Conservation (phyloP, 2,329 filamentous ascomycete species). For the Epichloe sibirici region DNA sequence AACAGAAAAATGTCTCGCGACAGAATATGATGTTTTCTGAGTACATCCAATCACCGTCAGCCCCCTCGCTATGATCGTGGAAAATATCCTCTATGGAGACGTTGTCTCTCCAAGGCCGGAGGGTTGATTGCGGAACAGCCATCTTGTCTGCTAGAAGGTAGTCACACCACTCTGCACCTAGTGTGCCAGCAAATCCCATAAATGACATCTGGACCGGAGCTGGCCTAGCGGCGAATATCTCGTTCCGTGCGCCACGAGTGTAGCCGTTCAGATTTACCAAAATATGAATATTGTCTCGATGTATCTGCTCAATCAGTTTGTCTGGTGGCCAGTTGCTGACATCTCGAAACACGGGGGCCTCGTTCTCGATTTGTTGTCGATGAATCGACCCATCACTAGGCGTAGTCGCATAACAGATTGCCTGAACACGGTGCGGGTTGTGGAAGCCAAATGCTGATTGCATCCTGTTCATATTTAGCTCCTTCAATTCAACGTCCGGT, state of each 20-base stretch:
- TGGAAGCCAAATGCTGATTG: constrained; percentile 96
- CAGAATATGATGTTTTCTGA: constrained; percentile 95
- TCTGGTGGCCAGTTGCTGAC: constrained; percentile 80
- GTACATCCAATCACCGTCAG: constrained; percentile 78
- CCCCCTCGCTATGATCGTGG: constrained; percentile 51
- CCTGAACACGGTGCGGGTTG: constrained; percentile 57
- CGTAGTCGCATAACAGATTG: constrained; percentile 93
- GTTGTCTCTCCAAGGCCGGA: constrained; percentile 70
- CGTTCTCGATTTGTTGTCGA: constrained; percentile 81
- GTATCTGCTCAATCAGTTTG: constrained; percentile 72
- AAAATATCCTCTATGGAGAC: constrained; percentile 60
- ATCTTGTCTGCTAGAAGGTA: constrained; percentile 87
- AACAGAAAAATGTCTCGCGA: constrained; percentile 93
- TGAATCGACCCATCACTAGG: constrained; percentile 80
- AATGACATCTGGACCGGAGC: constrained; percentile 98
- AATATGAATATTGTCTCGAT: constrained; percentile 81
- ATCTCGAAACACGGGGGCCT: constrained; percentile 84
- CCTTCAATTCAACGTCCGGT: too few species aligned
- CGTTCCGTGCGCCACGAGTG: constrained; percentile 89
- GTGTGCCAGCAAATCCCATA: constrained; percentile 94
- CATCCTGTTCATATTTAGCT: constrained; percentile 45
- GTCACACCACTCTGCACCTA: constrained; percentile 97
- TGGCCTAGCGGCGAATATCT: constrained; percentile 89
- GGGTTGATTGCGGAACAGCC: constrained; percentile 69
- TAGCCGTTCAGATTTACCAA: constrained; percentile 97